Percentiles rank a stretch among this genome's conserved stretches.
Conservation (phyloP, 1,284 basidiomycete genomes). For the Ceratobasidium sp. region DNA sequence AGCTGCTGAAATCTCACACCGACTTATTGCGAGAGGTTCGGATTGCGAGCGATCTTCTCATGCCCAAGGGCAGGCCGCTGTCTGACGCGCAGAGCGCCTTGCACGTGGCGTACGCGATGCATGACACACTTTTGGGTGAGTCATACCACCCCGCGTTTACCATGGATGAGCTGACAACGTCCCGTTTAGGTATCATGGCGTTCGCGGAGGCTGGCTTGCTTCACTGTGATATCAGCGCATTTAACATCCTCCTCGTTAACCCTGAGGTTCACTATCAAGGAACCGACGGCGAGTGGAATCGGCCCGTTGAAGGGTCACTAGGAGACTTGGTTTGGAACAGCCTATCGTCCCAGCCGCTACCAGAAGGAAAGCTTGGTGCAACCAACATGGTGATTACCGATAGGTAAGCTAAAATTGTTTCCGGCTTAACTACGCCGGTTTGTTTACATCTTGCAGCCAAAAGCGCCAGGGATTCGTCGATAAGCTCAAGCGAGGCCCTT, state of each 20-base stretch:
- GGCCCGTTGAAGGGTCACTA: neutral
- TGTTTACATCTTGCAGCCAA: too few species aligned
- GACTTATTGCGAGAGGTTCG: constrained; percentile 1
- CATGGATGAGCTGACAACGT: too few species aligned
- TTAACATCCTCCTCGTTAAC: neutral
- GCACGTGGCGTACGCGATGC: neutral
- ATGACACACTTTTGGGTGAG: neutral
- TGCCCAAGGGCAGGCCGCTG: constrained; percentile 1
- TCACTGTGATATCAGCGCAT: constrained; percentile 4
- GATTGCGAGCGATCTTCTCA: neutral
- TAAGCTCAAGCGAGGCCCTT: too few species aligned
- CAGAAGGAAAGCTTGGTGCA: neutral
- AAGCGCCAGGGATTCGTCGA: too few species aligned
- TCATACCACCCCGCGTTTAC: too few species aligned
- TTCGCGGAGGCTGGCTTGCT: neutral
- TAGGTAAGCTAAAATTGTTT: too few species aligned
- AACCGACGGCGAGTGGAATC: neutral
- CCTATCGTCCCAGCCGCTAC: neutral
- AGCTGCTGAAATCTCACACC: neutral
- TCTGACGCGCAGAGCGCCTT: neutral
- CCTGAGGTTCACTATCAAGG: neutral
- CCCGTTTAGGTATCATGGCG: neutral
- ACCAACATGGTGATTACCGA: neutral
- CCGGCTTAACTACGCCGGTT: too few species aligned
- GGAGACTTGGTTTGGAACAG: neutral